Evolutionary conservation across 2,329 filamentous ascomycete genomes (phyloP).

Genomic region (Mollisia scopiformis): DNA sequence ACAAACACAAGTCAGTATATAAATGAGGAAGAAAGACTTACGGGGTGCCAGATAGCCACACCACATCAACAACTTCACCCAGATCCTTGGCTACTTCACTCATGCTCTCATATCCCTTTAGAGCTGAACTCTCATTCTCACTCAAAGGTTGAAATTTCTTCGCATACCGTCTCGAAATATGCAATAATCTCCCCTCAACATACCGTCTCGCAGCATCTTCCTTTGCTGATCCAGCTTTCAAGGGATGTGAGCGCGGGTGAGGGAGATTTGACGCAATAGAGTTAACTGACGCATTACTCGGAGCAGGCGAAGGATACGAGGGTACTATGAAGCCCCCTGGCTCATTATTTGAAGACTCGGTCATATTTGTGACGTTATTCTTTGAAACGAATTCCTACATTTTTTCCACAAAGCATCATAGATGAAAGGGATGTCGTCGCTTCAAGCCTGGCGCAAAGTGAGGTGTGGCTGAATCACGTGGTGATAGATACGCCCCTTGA

Average conservation of each 20-base stretch:
- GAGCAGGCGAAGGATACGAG: conserved; percentile 55
- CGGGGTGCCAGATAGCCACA: conserved; percentile 90
- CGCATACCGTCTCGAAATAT: conserved; percentile 60
- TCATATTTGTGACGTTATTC: neutral
- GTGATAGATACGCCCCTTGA: neutral
- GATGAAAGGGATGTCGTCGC: neutral
- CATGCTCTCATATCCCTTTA: conserved; percentile 70
- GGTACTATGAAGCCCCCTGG: conserved; percentile 56
- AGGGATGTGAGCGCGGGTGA: conserved; percentile 54
- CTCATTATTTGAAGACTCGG: conserved; percentile 4
- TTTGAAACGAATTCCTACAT: neutral
- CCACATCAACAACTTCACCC: conserved; percentile 73
- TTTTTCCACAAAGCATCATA: neutral
- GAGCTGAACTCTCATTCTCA: conserved; percentile 39
- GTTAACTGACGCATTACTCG: conserved; percentile 47
- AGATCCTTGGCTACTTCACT: conserved; percentile 68
- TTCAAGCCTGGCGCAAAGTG: neutral
- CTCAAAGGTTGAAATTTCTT: conserved; percentile 60
- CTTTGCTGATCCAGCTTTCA: conserved; percentile 60
- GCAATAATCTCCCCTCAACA: conserved; percentile 54
- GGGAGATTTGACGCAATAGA: conserved; percentile 47
- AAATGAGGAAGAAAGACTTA: conserved; percentile 49
- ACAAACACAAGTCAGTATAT: neutral
- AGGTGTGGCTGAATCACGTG: neutral
- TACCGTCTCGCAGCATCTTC: conserved; percentile 63